Conservation (phyloP, 257 asterid species). For the Rhazya stricta region DNA sequence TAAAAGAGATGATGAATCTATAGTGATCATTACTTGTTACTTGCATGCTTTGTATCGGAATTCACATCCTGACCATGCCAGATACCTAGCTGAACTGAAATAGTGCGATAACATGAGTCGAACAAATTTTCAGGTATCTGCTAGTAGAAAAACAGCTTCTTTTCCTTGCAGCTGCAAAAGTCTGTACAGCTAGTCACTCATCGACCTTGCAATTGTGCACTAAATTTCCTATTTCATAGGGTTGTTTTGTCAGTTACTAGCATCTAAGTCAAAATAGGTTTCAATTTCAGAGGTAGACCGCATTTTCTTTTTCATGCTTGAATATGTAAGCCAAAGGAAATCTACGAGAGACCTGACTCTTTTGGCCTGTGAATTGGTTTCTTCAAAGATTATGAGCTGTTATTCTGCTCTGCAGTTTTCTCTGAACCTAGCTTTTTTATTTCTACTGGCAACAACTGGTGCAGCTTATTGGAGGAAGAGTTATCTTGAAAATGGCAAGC, state of each 20-base stretch:
- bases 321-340: not conserved
- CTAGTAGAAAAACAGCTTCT: not conserved
- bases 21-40: no score
- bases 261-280: not conserved
- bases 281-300: not conserved
- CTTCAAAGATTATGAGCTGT: not conserved
- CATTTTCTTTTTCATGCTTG: not conserved
- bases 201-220: not conserved
- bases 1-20: not conserved
- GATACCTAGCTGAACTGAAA: not conserved
- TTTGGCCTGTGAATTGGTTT: not conserved
- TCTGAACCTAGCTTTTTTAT: not conserved
- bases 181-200: not conserved
- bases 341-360: not conserved
- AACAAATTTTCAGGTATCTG: not conserved
- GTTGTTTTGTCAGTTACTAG: not conserved
- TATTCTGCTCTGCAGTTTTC: not conserved
- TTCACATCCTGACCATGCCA: not conserved
- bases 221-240: not conserved
- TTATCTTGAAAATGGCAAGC: slow-evolving; percentile 39
- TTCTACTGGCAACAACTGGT: not conserved
- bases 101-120: not conserved
- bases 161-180: not conserved
- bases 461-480: slow-evolving; percentile 17
- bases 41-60: not conserved